Evolutionary conservation across 768 basidiomycete species (phyloP), one percentile per base, ranked within the genome.

Genomic region (Lactarius vividus): DNA sequence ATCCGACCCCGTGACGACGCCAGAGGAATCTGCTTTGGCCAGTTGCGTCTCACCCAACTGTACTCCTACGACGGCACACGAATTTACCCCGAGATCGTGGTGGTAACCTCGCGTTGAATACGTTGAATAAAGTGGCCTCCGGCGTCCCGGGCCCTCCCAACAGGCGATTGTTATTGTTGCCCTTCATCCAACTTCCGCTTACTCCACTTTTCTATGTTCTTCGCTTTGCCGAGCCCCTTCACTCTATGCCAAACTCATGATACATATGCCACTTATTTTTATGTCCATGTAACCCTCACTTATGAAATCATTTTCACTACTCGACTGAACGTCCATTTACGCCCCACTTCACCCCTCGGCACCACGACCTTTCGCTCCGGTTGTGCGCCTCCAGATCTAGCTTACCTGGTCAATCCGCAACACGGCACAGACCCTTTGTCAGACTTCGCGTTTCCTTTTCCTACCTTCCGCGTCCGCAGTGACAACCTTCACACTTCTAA

Each of bases 21-120:
- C 9, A 33, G 15, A 33, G 65, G 65, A 13, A 54, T 66, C 23
- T 66, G 56, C 33, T 62, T 66, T 46, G 61, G 61, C 52, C 65
- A 66, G 11, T 49, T 66, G 31, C 65, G 65, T 18, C 61, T 66
- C 40, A 62, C 65, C 23, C 61, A 61, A 13, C 61, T 66, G n/a
- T 66, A 66, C 23, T 66, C 65, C 1, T 66, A 53, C 40, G 65
- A 66, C 33, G 57, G 40, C 18, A 29, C 20, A 2, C 61, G 49
- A 18, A 31, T 66, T 13, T 66, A 66, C 60, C 65, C 65, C 10
- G 65, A 66, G 61, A 62, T 66, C 20, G 65, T 66, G 18, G 65
- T 49, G 23, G 65, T 66, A 13, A 15, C 46, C n/a, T 42, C 54
- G n/a, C 65, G 18, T 39, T 66, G 65, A 66, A 62, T 49, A 26